Evolutionary conservation across 345 rosid genomes (phyloP).

Genomic region (Microthlaspi erraticum): DNA sequence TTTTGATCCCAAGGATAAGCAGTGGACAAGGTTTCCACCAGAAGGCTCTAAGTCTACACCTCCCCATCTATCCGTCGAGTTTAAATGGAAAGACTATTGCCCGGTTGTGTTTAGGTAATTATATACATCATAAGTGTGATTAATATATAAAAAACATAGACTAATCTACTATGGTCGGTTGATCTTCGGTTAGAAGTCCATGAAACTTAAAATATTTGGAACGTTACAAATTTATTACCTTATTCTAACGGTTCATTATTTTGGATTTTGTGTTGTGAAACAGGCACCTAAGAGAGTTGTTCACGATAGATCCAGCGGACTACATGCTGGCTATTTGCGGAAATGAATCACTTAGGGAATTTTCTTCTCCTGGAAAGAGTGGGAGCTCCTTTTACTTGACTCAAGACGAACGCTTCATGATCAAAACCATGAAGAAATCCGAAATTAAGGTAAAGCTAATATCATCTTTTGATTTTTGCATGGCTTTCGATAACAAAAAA

Average conservation of each 20-base stretch:
- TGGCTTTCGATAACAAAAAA: neutral
- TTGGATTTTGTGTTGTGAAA: constrained; percentile 31
- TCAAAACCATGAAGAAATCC: constrained; percentile 76
- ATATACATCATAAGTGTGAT: neutral
- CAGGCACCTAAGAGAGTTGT: constrained; percentile 72
- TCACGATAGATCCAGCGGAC: constrained; percentile 63
- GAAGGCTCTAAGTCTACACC: constrained; percentile 82
- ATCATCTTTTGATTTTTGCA: constrained; percentile 7
- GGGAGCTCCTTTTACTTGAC: constrained; percentile 76
- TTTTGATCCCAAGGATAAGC: constrained; percentile 78
- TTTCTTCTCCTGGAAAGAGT: constrained; percentile 81
- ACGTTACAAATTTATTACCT: too few species aligned
- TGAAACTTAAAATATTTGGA: too few species aligned
- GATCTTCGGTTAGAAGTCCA: too few species aligned
- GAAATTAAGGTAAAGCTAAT: constrained; percentile 63
- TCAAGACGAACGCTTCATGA: constrained; percentile 72
- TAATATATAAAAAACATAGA: too few species aligned
- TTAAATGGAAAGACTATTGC: constrained; percentile 85
- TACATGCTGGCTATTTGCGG: constrained; percentile 81
- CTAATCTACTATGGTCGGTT: too few species aligned
- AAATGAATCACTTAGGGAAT: constrained; percentile 68
- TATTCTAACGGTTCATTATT: neutral
- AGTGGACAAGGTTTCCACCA: constrained; percentile 76
- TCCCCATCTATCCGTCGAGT: constrained; percentile 70
- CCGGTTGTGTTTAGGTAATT: constrained; percentile 75